These are phyloP conservation scores for Cryomyces antarcticus DNA, from an alignment of 495 filamentous ascomycete genomes.

Conservation along the genomic window DNA sequence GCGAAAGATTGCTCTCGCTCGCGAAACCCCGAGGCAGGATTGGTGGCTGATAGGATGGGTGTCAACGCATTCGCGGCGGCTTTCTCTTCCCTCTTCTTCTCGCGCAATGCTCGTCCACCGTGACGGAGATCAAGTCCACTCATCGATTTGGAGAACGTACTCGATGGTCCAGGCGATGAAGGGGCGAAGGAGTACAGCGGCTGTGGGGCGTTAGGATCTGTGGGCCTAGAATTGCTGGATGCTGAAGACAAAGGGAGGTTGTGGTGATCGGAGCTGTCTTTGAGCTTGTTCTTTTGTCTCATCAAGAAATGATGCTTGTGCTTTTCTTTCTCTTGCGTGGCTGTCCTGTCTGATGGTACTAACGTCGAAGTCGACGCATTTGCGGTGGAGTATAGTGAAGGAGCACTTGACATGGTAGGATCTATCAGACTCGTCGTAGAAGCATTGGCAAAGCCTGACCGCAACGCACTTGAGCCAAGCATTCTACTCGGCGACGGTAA, in stretches of 20 bases:
- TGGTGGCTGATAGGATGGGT: slow-evolving; percentile 15
- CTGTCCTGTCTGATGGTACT: slow-evolving; percentile 18
- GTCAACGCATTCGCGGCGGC: slow-evolving; percentile 22
- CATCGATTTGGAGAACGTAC: slow-evolving; percentile 54
- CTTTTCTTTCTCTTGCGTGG: slow-evolving; percentile 39
- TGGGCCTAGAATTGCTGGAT: slow-evolving; percentile 69
- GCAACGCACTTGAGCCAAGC: slow-evolving; percentile 32
- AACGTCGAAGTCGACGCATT: slow-evolving; percentile 78
- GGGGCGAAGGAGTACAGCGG: slow-evolving; percentile 66
- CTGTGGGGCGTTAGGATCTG: slow-evolving; percentile 65
- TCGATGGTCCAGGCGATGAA: slow-evolving; percentile 45
- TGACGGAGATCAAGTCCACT: slow-evolving; percentile 72
- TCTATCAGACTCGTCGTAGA: slow-evolving; percentile 63
- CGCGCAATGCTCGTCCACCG: slow-evolving; percentile 62
- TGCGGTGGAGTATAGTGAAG: slow-evolving; percentile 59
- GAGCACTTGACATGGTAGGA: slow-evolving; percentile 30
- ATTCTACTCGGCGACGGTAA: slow-evolving; percentile 72
- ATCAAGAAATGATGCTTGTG: slow-evolving; percentile 72
- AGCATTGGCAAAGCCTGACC: slow-evolving; percentile 41
- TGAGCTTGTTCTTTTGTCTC: slow-evolving; percentile 78
- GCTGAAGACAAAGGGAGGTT: slow-evolving; percentile 69
- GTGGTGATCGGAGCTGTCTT: slow-evolving; percentile 59
- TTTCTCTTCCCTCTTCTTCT: slow-evolving; percentile 80
- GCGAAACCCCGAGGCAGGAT: slow-evolving; percentile 3
- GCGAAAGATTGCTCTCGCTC: slow-evolving; percentile 15